Evolutionary conservation across 257 asterid species (phyloP).

Genomic region (Scutellaria minor): DNA sequence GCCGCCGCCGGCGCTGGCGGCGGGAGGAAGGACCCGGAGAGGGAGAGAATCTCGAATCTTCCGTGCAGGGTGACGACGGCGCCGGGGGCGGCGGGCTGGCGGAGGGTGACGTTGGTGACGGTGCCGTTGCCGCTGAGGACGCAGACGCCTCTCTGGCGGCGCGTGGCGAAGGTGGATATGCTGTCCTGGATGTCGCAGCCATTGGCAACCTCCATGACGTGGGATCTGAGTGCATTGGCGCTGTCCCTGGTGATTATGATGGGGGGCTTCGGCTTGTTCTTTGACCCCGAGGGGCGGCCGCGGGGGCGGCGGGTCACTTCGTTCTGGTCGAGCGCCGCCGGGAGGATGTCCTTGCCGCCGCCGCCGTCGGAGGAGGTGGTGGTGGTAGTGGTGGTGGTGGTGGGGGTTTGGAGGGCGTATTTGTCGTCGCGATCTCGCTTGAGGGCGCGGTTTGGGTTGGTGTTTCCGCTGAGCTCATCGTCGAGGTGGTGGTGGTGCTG

Average conservation of each 20-base stretch:
- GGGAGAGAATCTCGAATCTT: constrained; percentile 81
- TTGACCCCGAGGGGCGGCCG: constrained; percentile 88
- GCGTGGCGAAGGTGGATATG: constrained; percentile 69
- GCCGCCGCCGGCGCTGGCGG: constrained; percentile 96
- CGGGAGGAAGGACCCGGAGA: constrained; percentile 85
- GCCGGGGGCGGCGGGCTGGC: constrained; percentile 82
- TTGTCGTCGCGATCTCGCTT: constrained; percentile 61
- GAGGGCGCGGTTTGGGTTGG: constrained; percentile 37
- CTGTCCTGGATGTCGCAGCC: constrained; percentile 88
- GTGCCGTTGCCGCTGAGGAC: constrained; percentile 82
- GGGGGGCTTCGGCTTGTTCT: constrained; percentile 91
- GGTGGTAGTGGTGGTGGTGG: constrained; percentile 25
- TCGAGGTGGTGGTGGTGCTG: constrained; percentile 52
- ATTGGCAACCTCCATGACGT: constrained; percentile 74
- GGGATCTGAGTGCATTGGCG: constrained; percentile 88
- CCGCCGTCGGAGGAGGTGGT: constrained; percentile 8
- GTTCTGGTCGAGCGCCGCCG: neutral
- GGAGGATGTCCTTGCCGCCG: constrained; percentile 41
- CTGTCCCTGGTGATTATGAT: constrained; percentile 92
- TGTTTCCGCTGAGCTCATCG: constrained; percentile 61
- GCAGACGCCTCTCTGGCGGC: constrained; percentile 89
- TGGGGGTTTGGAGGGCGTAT: constrained; percentile 26
- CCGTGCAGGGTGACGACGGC: constrained; percentile 81
- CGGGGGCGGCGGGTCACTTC: constrained; percentile 69
- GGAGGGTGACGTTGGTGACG: constrained; percentile 74